Conservation (phyloP, 106 monocot species). For the Phalaenopsis aphrodite region DNA sequence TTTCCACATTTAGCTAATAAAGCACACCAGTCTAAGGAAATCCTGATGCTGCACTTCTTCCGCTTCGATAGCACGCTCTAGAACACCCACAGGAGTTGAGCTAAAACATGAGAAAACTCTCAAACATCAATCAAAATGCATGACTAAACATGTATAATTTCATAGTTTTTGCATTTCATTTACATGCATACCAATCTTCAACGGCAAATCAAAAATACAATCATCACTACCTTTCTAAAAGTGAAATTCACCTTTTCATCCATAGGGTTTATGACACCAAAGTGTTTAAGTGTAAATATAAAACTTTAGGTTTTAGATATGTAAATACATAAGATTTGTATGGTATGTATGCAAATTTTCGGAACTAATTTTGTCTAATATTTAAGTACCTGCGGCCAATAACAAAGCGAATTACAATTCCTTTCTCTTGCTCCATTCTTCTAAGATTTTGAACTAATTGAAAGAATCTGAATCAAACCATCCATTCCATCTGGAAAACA, state of each 20-base stretch:
- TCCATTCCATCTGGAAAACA: background rate
- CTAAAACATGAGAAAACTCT: background rate
- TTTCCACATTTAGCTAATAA: background rate
- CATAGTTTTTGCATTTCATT: background rate
- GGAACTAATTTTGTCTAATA: background rate
- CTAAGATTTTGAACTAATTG: conserved; percentile 11
- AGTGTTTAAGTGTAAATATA: too few relatives aligned
- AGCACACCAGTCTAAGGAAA: conserved; percentile 20
- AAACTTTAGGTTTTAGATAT: too few relatives aligned
- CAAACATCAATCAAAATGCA: background rate
- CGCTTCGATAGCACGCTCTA: conserved; percentile 18
- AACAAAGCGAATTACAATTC: conserved; percentile 23
- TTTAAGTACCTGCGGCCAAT: conserved; percentile 14
- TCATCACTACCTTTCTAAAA: too few relatives aligned
- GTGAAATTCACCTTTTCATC: too few relatives aligned
- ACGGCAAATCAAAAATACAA: too few relatives aligned
- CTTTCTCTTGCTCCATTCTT: conserved; percentile 19
- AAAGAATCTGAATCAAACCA: background rate
- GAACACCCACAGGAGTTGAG: conserved; percentile 19
- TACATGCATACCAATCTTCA: too few relatives aligned
- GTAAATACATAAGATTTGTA: too few relatives aligned
- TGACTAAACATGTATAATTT: background rate
- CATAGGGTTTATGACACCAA: too few relatives aligned
- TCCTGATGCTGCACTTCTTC: conserved; percentile 18
- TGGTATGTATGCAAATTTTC: too few relatives aligned